phyloP scores from a whole-genome alignment of 2,329 filamentous ascomycete genomes.

The Cladobotryum mycophilum region DNA sequence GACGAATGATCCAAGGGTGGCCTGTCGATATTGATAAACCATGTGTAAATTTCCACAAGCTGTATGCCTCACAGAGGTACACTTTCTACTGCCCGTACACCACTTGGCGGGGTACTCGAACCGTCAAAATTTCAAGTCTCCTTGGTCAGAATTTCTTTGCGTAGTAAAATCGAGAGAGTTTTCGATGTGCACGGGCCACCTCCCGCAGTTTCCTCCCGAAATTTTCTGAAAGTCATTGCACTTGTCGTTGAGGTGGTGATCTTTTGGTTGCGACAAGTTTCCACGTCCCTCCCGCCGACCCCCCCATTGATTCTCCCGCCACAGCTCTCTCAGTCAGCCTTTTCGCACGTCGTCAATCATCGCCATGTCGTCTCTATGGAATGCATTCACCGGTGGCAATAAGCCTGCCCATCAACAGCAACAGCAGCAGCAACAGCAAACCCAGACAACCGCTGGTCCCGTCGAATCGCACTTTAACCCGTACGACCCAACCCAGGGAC shows the following conservation, averaged over 20 bases:
- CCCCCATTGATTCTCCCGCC: conserved; percentile 8
- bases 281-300: conserved; percentile 11
- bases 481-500: conserved; percentile 66
- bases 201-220: conserved; percentile 21
- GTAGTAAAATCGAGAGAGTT: not conserved
- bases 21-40: too few species aligned
- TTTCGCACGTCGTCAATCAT: not conserved
- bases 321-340: not conserved
- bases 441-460: conserved; percentile 30
- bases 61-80: too few species aligned
- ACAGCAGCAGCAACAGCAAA: conserved; percentile 18
- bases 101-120: too few species aligned
- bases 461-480: conserved; percentile 42
- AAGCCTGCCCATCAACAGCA: conserved; percentile 35
- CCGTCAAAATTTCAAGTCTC: too few species aligned
- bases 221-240: conserved; percentile 18
- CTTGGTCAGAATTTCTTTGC: too few species aligned
- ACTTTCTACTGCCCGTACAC: too few species aligned
- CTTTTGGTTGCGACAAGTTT: conserved; percentile 9
- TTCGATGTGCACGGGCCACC: conserved; percentile 19
- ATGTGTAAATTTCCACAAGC: too few species aligned
- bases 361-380: conserved; percentile 54
- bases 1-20: too few species aligned
- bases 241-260: conserved; percentile 1
- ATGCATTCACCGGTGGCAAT: conserved; percentile 55